These are phyloP conservation scores for Eimeria brunetti DNA, from an alignment of 169 alveolate species.

Conservation along the genomic window DNA sequence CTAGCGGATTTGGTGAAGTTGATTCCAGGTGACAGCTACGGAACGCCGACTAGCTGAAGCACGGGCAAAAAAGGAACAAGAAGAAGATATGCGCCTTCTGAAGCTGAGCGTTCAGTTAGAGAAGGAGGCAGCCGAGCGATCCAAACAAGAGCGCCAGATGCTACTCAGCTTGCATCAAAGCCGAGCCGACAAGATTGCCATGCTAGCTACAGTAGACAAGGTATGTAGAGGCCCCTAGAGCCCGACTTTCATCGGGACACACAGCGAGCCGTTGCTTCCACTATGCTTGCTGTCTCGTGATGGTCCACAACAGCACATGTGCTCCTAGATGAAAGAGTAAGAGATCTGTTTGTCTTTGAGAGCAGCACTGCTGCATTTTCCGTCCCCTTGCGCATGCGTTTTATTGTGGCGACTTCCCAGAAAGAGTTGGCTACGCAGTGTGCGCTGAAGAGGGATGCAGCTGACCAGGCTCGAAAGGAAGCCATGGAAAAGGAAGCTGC, in stretches of 20 bases:
- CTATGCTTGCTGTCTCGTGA: neutral
- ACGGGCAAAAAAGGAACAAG: conserved; percentile 68
- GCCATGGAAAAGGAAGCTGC: conserved; percentile 60
- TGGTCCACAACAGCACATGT: neutral
- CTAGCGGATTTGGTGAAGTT: neutral
- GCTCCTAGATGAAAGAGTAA: neutral
- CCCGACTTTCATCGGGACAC: neutral
- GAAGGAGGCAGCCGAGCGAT: conserved; percentile 65
- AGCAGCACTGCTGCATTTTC: neutral
- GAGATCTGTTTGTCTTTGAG: neutral
- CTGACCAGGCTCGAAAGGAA: conserved; percentile 53
- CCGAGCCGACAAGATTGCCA: conserved; percentile 65
- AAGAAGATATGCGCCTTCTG: conserved; percentile 64
- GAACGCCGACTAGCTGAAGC: conserved; percentile 70
- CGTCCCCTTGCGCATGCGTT: neutral
- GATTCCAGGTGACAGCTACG: conserved; percentile 64
- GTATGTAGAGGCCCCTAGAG: neutral
- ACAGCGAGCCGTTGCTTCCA: neutral
- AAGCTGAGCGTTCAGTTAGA: conserved; percentile 56
- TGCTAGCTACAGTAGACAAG: conserved; percentile 68
- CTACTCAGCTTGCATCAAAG: conserved; percentile 49
- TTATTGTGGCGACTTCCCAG: neutral
- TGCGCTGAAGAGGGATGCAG: conserved; percentile 63
- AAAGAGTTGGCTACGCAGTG: conserved; percentile 62
- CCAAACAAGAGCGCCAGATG: conserved; percentile 45